Conservation (phyloP, 176 grass and related monocot species). For the Elymus sibiricus region DNA sequence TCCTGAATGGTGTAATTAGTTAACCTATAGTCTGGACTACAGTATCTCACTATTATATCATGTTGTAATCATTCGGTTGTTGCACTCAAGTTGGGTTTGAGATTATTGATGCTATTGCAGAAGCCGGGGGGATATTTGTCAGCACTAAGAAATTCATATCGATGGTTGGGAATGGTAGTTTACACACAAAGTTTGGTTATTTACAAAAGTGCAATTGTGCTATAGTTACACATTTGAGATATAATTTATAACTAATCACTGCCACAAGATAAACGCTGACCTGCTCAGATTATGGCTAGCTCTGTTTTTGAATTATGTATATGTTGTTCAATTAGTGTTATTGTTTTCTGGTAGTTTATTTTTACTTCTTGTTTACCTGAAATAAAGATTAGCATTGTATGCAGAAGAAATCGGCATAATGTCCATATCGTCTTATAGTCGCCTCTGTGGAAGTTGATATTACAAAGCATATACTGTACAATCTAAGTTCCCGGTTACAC, state of each 20-base stretch:
- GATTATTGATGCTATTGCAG: conserved; percentile 75
- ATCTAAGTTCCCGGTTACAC: no score
- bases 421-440: no score
- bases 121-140: conserved; percentile 73
- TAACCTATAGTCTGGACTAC: background rate
- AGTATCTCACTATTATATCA: background rate
- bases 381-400: background rate
- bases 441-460: no score
- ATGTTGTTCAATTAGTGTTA: no score
- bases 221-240: background rate
- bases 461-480: no score
- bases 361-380: background rate
- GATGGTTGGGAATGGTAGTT: conserved; percentile 73
- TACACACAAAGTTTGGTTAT: background rate
- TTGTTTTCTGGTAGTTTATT: background rate
- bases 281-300: background rate
- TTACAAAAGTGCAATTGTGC: background rate
- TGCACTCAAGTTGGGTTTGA: conserved; percentile 71
- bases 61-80: background rate
- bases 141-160: conserved; percentile 62
- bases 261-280: background rate
- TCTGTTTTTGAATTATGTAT: background rate
- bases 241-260: background rate
- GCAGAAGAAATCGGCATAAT: no score
- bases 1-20: background rate